Base-by-base conservation (phyloP, 768 basidiomycete genomes). In the Tremella mesenterica region DNA sequence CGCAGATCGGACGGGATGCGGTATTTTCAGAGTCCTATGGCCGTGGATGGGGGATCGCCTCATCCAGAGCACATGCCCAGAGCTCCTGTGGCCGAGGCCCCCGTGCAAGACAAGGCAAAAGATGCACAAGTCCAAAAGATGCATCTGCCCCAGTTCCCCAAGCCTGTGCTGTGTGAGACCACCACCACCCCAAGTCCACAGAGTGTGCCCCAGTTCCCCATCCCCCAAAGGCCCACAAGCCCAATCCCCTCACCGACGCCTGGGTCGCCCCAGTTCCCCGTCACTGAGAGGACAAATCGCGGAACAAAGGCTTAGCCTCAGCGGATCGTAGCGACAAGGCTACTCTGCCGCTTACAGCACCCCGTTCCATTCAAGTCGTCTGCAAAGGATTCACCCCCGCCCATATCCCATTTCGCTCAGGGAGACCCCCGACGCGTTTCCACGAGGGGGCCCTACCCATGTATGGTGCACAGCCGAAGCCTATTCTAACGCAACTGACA, bases 271-370 rank as follows among this genome's bases (percentile, higher is more conserved):
- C 33, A 36, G 33, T 18, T 10, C 33, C 12, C 18, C 33, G 18
- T 10, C 33, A 36, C 33, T 18, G 12, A 18, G 21, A 27, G 27
- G 81, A 80, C 80, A 81, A 81, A 81, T 80, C 80, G 74, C 81
- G 79, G 79, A 79, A 81, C 80, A 78, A 79, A 76, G 79, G 80
- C 80, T 82, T 81, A 82, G 80, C 80, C 81, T 82, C 81, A 82
- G 81, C 78, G 77, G 81, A 82, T 82, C 79, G 80, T 82, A 82
- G 80, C 81, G 79, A 82, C 81, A 82, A 82, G 81, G 80, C 81
- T 82, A 81, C 81, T 82, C 81, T 81, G 81, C 81, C 76, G 77
- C 81, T 81, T 82, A 82, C 81, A 81, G 80, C 80, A 82, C 81
- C 79, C 81, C 76, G 79, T 81, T 79, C 79, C 78, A 81, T 80